phyloP scores from a whole-genome alignment of 345 rosid genomes.

The Streptanthus diversifolius region DNA sequence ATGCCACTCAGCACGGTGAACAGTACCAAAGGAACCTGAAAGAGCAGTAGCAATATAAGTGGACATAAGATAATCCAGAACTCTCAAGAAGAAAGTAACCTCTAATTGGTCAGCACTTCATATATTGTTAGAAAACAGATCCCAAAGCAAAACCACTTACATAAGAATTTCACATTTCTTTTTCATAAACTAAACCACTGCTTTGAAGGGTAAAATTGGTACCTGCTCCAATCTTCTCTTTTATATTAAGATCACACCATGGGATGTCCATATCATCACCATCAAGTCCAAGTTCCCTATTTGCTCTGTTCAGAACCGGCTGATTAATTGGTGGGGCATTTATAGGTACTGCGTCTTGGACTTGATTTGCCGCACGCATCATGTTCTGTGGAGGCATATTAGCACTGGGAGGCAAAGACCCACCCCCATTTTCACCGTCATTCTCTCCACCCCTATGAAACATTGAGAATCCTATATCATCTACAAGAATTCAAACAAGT shows the following conservation, averaged over 20 bases:
- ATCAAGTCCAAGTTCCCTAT: conserved; percentile 59
- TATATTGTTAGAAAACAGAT: neutral
- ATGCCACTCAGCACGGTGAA: conserved; percentile 99
- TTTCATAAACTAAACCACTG: neutral
- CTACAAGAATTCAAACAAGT: conserved; percentile 40
- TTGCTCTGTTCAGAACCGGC: conserved; percentile 42
- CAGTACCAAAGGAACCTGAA: conserved; percentile 99
- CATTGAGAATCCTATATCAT: conserved; percentile 47
- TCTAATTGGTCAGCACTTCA: neutral
- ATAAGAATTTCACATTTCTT: neutral
- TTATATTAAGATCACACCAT: conserved; percentile 84
- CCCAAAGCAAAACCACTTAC: conserved; percentile 7
- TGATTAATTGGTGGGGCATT: conserved; percentile 42
- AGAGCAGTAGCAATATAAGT: conserved; percentile 32
- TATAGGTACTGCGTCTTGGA: conserved; percentile 45
- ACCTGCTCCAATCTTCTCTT: conserved; percentile 99
- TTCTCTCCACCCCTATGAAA: conserved; percentile 53
- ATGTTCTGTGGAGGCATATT: conserved; percentile 45
- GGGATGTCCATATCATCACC: conserved; percentile 86
- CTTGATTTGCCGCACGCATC: conserved; percentile 37
- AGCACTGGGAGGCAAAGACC: conserved; percentile 30
- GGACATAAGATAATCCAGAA: neutral
- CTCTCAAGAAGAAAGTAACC: neutral
- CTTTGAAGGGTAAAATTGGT: conserved; percentile 8
- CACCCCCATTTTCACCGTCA: conserved; percentile 43